Evolutionary conservation across 78 protist genomes (phyloP).

Genomic region (Parvularia atlantis): DNA sequence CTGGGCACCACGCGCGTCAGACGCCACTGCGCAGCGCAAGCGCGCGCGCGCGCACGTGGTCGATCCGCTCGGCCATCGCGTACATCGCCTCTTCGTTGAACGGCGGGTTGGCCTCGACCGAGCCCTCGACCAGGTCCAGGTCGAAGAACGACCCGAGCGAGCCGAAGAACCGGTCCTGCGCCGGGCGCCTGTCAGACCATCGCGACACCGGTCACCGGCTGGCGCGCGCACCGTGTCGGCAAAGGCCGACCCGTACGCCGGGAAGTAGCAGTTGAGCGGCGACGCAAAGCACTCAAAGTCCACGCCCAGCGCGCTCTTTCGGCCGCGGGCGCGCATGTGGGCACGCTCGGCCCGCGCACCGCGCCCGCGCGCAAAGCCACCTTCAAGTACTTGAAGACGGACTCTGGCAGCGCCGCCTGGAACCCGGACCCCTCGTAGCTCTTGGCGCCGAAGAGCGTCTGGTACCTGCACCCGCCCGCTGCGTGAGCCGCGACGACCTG

Average conservation of each 20-base stretch:
- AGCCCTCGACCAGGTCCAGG: slow-evolving; percentile 1
- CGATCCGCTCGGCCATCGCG: not conserved
- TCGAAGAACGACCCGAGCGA: slow-evolving; percentile 36
- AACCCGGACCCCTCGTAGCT: too few relatives aligned
- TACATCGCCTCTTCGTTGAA: slow-evolving; percentile 14
- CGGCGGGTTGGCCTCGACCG: slow-evolving; percentile 52
- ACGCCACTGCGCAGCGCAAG: not conserved
- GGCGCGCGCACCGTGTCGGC: slow-evolving; percentile 13
- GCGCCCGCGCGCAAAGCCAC: too few relatives aligned
- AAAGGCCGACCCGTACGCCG: slow-evolving; percentile 8
- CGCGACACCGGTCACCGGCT: too few relatives aligned
- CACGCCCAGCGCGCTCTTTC: slow-evolving; percentile 1
- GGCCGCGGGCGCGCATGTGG: too few relatives aligned
- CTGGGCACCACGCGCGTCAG: not conserved
- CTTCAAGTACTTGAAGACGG: too few relatives aligned
- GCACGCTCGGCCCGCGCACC: too few relatives aligned
- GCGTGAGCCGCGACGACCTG: too few relatives aligned
- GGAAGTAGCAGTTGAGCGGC: slow-evolving; percentile 11
- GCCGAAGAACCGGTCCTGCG: too few relatives aligned
- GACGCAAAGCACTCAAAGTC: slow-evolving; percentile 28
- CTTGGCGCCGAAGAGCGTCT: too few relatives aligned
- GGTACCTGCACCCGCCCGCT: too few relatives aligned
- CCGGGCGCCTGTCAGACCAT: too few relatives aligned
- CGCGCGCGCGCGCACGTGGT: not conserved
- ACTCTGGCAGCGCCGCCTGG: too few relatives aligned